These are phyloP conservation scores for Coelastrella sp. DNA, from an alignment of 139 green algal genomes.

Conservation along the genomic window DNA sequence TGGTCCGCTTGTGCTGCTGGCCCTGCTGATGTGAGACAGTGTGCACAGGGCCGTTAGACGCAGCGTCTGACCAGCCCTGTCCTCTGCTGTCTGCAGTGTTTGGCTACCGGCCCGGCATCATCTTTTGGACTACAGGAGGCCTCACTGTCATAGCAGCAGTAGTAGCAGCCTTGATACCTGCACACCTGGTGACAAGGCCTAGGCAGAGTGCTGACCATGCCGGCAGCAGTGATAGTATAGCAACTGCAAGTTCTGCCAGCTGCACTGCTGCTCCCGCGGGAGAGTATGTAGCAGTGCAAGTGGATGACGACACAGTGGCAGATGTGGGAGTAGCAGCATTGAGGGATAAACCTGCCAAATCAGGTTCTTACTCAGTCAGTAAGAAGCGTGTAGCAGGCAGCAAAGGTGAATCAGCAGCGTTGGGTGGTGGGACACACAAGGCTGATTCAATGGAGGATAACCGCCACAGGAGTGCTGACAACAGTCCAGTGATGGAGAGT, in stretches of 20 bases:
- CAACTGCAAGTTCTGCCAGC: background rate
- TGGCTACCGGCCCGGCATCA: conserved; percentile 27
- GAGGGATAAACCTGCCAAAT: too few species aligned
- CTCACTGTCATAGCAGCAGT: conserved; percentile 37
- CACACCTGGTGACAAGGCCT: background rate
- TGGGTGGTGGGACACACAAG: too few species aligned
- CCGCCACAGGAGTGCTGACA: too few species aligned
- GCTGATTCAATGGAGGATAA: too few species aligned
- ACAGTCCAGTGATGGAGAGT: too few species aligned
- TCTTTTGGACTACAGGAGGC: conserved; percentile 37
- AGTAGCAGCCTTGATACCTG: conserved; percentile 32
- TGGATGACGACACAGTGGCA: background rate
- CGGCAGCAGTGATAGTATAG: background rate
- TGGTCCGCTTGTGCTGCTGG: background rate
- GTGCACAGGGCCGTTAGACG: background rate
- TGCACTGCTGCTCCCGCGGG: background rate
- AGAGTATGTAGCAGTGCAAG: background rate
- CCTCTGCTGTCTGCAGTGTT: background rate
- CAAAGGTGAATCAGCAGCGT: too few species aligned
- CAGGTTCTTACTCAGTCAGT: too few species aligned
- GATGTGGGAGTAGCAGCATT: too few species aligned
- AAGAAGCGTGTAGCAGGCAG: too few species aligned
- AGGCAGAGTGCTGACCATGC: background rate
- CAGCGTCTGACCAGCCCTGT: background rate
- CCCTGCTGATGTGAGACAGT: background rate